Percentiles rank a stretch among this genome's conserved stretches.
phyloP scores from a whole-genome alignment of 805 yeast species.

The Candida stauntonica region DNA sequence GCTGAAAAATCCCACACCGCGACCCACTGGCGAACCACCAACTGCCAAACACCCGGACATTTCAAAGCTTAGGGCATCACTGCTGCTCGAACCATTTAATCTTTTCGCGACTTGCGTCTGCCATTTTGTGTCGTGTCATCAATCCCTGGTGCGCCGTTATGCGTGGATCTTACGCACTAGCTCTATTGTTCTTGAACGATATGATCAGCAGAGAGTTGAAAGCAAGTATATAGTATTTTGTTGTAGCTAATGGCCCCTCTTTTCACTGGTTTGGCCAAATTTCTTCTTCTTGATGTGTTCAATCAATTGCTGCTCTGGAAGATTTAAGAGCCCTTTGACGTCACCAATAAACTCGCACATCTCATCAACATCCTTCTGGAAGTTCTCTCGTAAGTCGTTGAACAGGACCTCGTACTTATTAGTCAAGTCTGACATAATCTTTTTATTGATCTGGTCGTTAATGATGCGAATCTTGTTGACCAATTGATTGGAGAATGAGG shows the following conservation, averaged over 20 bases:
- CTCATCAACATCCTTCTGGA: constrained; percentile 34
- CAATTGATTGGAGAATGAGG: constrained; percentile 32
- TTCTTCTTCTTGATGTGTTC: constrained; percentile 27
- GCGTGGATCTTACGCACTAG: no score
- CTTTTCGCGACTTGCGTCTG: no score
- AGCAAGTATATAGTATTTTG: no score
- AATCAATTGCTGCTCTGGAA: constrained; percentile 33
- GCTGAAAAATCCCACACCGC: constrained; percentile 23
- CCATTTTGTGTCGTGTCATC: no score
- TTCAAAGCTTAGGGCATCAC: no score
- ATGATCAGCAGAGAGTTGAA: no score
- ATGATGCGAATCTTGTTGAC: constrained; percentile 32
- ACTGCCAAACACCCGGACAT: constrained; percentile 4
- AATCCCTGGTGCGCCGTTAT: no score
- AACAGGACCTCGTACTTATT: constrained; percentile 32
- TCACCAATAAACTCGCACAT: constrained; percentile 33
- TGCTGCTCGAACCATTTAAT: no score
- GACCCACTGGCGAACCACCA: constrained; percentile 3
- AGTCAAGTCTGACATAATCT: constrained; percentile 31
- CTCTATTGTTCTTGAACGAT: no score
- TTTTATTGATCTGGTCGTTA: constrained; percentile 34
- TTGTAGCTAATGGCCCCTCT: neutral
- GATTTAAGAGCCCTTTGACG: constrained; percentile 31
- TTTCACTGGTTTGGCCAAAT: constrained; percentile 3
- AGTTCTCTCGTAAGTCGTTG: constrained; percentile 29